Evolutionary conservation across 2,329 filamentous ascomycete genomes (phyloP).

Genomic region (Aureobasidium sp.): DNA sequence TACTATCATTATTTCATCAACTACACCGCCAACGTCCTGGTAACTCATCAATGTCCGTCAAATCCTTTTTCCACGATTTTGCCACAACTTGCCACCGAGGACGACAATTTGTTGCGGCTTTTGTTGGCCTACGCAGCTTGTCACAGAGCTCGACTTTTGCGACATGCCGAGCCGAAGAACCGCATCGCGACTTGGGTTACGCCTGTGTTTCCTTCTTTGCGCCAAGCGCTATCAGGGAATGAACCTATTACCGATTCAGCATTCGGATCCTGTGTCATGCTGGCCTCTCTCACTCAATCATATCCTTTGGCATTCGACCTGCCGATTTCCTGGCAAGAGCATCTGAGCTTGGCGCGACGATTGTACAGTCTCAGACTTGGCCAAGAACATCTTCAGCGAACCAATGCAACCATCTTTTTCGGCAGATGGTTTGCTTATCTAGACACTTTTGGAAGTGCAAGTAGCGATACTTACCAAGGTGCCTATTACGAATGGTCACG

Average conservation of each 20-base stretch:
- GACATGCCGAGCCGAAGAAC: constrained; percentile 64
- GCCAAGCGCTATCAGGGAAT: constrained; percentile 50
- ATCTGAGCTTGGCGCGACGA: constrained; percentile 65
- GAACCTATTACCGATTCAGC: constrained; percentile 62
- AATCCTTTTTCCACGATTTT: constrained; percentile 54
- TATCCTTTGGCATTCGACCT: constrained; percentile 73
- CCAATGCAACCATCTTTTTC: constrained; percentile 60
- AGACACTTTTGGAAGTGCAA: constrained; percentile 67
- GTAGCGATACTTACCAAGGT: constrained; percentile 35
- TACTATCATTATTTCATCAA: constrained; percentile 69
- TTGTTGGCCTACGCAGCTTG: constrained; percentile 75
- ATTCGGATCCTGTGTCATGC: constrained; percentile 74
- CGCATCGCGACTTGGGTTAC: constrained; percentile 75
- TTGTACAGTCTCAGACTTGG: constrained; percentile 5
- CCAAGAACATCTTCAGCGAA: constrained; percentile 57
- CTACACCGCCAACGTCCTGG: constrained; percentile 62
- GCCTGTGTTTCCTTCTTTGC: constrained; percentile 68
- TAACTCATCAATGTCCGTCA: constrained; percentile 52
- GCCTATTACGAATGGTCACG: constrained; percentile 6
- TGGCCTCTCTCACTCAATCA: constrained; percentile 74
- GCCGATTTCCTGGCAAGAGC: constrained; percentile 69
- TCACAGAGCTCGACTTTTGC: constrained; percentile 66
- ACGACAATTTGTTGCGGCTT: constrained; percentile 65
- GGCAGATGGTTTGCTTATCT: constrained; percentile 78
- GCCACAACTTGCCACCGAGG: constrained; percentile 58